phyloP scores from a whole-genome alignment of 441 rosid genomes.

The Erodium trifolium region DNA sequence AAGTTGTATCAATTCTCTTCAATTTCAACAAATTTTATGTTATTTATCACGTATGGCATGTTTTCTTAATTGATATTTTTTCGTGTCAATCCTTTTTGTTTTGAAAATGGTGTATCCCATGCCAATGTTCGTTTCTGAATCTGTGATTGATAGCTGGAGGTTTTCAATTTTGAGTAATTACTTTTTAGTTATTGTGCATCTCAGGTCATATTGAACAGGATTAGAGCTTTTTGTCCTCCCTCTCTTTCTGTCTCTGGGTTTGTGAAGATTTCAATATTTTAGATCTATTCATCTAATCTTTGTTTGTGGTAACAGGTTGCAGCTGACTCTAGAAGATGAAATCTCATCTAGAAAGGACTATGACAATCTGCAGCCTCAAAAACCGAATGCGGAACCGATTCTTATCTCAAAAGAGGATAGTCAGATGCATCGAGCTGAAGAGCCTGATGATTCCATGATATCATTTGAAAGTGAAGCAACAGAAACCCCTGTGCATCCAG shows the following conservation, averaged over 20 bases:
- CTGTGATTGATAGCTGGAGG: too few relatives aligned
- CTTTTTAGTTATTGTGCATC: background rate
- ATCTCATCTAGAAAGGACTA: constrained; percentile 31
- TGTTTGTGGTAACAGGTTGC: constrained; percentile 39
- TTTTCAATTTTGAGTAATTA: background rate
- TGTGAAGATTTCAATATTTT: constrained; percentile 16
- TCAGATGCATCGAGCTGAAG: constrained; percentile 37
- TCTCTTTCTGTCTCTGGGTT: background rate
- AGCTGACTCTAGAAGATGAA: constrained; percentile 30
- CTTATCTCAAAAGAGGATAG: constrained; percentile 21
- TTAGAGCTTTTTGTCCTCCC: too few relatives aligned
- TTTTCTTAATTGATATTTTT: too few relatives aligned
- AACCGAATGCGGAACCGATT: constrained; percentile 30
- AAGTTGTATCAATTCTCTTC: too few relatives aligned
- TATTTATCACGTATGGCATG: too few relatives aligned
- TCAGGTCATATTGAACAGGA: background rate
- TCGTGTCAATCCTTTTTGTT: too few relatives aligned
- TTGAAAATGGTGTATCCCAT: too few relatives aligned
- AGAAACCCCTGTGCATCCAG: constrained; percentile 37
- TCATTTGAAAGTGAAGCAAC: constrained; percentile 55
- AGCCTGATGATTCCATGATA: constrained; percentile 57
- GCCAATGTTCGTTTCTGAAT: too few relatives aligned
- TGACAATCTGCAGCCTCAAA: constrained; percentile 34
- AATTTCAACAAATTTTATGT: too few relatives aligned
- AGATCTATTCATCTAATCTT: constrained; percentile 16